These are phyloP conservation scores for Starmerella vaccinii DNA, from an alignment of 805 yeast species.

Conservation along the genomic window DNA sequence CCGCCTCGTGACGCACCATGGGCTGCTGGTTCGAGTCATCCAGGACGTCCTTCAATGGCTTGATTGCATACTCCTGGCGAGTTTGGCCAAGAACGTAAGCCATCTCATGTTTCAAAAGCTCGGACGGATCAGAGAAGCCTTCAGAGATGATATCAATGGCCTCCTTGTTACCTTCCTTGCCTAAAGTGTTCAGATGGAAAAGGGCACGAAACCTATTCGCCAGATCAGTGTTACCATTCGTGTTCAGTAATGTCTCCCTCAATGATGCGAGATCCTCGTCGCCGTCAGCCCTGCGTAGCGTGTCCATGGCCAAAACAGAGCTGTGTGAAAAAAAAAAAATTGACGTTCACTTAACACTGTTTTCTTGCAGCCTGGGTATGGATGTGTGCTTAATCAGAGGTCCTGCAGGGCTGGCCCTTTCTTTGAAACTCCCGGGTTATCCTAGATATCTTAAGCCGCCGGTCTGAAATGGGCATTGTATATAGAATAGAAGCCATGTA, in stretches of 20 bases:
- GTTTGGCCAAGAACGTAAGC: slow-evolving; percentile 97
- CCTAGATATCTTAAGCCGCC: too few relatives aligned
- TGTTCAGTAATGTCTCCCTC: slow-evolving; percentile 27
- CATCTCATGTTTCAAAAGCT: slow-evolving; percentile 90
- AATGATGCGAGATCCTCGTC: slow-evolving; percentile 23
- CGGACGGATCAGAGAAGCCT: slow-evolving; percentile 71
- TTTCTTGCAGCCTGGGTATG: background rate
- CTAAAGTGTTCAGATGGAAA: slow-evolving; percentile 79
- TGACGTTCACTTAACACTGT: background rate
- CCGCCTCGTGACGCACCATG: slow-evolving; percentile 99
- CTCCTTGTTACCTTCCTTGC: slow-evolving; percentile 53
- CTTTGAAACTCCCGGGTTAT: too few relatives aligned
- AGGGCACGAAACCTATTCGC: slow-evolving; percentile 90
- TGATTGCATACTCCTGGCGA: slow-evolving; percentile 67
- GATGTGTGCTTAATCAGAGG: background rate
- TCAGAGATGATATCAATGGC: slow-evolving; percentile 80
- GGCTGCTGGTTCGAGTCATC: slow-evolving; percentile 52
- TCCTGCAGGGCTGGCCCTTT: background rate
- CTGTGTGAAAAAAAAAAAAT: background rate
- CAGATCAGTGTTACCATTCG: slow-evolving; percentile 53
- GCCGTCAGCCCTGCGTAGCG: slow-evolving; percentile 26
- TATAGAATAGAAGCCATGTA: too few relatives aligned
- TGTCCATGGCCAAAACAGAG: slow-evolving; percentile 22
- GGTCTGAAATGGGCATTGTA: too few relatives aligned
- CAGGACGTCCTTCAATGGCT: slow-evolving; percentile 62